Base-by-base conservation (phyloP, 1,139 yeast genomes). In the Suhomyces bokatorum region DNA sequence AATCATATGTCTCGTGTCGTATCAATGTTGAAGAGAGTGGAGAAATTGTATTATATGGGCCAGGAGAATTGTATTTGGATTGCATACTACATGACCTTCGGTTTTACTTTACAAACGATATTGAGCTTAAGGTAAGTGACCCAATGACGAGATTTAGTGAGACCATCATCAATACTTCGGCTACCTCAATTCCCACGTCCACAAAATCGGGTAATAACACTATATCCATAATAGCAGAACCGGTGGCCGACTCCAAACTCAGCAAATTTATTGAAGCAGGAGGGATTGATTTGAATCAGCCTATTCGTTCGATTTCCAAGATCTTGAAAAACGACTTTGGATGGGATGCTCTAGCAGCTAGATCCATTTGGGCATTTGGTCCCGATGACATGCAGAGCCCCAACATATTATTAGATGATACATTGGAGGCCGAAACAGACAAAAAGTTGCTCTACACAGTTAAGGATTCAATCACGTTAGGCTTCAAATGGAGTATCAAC, bases 11-110 rank as follows among this genome's bases (percentile, higher is more conserved):
- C 12, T 82, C 91, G 6, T 73, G 83, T 31, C 74, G 75, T 26
- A 70, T 88, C 7, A 81, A 77, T 50, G 91, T 87, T 1, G 97
- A 89, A 60, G 96, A 87, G 53, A 85, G 91, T 45, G 97, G 98
- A 1, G 98, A 91, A 56, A 89, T 86, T 60, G 82, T 84, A 0
- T 61, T 95, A 1, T 59, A 83, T 26, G 97, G 95, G 0, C 81
- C 90, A 3, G 99, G 99, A 4, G 99, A 95, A 59, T 59, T 93
- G 14, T 89, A 87, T 58, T 64, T 95, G 67, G 99, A 95, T 63
- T 87, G 95, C 54, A 69, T 87, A 26, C 63, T 95, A 43, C 88
- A 85, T 63, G 97, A 89, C 58, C 66, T 93, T 38, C 71, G 98
- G 50, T 62, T 70, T 15, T 62, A 83, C 49, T 78, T 74, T 59